Conservation (phyloP, 2,329 filamentous ascomycete species). For the Calcarisporium arbuscula region DNA sequence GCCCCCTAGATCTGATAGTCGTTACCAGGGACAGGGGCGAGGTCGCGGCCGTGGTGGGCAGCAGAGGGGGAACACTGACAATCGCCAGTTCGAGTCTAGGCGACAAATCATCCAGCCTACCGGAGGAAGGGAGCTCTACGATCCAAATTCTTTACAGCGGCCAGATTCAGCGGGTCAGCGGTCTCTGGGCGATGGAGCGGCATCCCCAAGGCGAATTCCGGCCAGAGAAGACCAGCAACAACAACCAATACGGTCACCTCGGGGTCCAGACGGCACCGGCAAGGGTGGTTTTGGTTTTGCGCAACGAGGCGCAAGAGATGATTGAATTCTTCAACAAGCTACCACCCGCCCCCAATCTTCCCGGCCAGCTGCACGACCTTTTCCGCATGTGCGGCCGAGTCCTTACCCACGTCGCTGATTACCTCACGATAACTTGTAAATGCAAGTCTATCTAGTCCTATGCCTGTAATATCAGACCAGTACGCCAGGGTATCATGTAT, state of each 20-base stretch:
- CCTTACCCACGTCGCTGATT: constrained; percentile 89
- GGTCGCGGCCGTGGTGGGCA: constrained; percentile 39
- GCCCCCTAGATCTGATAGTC: constrained; percentile 42
- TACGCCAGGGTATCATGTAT: constrained; percentile 65
- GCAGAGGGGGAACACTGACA: constrained; percentile 18
- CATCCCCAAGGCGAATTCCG: too few species aligned
- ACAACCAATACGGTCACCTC: constrained; percentile 65
- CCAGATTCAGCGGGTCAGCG: constrained; percentile 46
- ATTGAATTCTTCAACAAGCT: constrained; percentile 28
- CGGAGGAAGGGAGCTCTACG: constrained; percentile 59
- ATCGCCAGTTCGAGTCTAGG: constrained; percentile 21
- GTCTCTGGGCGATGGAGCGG: constrained; percentile 35
- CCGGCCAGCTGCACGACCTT: constrained; percentile 82
- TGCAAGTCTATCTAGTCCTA: constrained; percentile 64
- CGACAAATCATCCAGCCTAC: constrained; percentile 18
- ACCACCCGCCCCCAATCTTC: constrained; percentile 93
- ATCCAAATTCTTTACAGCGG: constrained; percentile 65
- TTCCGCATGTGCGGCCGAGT: constrained; percentile 62
- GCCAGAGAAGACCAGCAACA: constrained; percentile 49
- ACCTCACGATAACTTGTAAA: constrained; percentile 89
- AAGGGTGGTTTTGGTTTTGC: constrained; percentile 74
- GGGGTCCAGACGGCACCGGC: constrained; percentile 71
- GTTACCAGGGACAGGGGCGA: constrained; percentile 33
- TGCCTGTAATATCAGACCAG: constrained; percentile 68
- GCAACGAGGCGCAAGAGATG: constrained; percentile 46